Evolutionary conservation across 1,284 basidiomycete species (phyloP).

Genomic region (Boletus semigastroideus): DNA sequence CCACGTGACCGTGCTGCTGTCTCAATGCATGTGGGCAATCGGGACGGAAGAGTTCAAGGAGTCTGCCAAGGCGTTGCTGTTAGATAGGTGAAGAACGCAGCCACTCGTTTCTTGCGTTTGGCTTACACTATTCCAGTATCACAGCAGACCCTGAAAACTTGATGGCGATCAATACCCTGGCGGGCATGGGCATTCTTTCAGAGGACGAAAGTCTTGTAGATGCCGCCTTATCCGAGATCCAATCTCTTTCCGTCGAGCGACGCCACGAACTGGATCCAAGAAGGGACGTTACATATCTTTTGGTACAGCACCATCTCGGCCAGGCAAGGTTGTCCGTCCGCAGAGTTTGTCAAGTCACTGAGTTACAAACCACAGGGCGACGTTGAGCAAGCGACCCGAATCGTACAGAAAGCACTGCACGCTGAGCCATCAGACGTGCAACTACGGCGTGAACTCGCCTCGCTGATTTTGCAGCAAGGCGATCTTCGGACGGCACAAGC

Average conservation of each 20-base stretch:
- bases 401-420: constrained; percentile 56
- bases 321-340: constrained; percentile 45
- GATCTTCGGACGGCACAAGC: constrained; percentile 42
- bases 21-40: constrained; percentile 81
- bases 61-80: constrained; percentile 73
- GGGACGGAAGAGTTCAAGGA: constrained; percentile 75
- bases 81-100: constrained; percentile 69
- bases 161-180: constrained; percentile 78
- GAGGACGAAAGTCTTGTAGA: constrained; percentile 81
- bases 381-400: constrained; percentile 46
- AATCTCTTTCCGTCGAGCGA: constrained; percentile 62
- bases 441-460: constrained; percentile 52
- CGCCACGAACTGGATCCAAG: constrained; percentile 63
- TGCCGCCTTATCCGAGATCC: constrained; percentile 83
- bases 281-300: constrained; percentile 64
- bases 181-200: constrained; percentile 83
- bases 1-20: constrained; percentile 74
- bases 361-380: constrained; percentile 42
- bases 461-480: constrained; percentile 50
- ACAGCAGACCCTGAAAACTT: constrained; percentile 70
- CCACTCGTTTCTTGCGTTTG: not conserved
- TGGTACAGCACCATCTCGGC: constrained; percentile 64
- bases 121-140: constrained; percentile 48
- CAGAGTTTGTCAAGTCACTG: not conserved
- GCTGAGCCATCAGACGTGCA: constrained; percentile 53